Evolutionary conservation across 192 early-diverging fungal species (phyloP).

Genomic region (Mortierella claussenii): DNA sequence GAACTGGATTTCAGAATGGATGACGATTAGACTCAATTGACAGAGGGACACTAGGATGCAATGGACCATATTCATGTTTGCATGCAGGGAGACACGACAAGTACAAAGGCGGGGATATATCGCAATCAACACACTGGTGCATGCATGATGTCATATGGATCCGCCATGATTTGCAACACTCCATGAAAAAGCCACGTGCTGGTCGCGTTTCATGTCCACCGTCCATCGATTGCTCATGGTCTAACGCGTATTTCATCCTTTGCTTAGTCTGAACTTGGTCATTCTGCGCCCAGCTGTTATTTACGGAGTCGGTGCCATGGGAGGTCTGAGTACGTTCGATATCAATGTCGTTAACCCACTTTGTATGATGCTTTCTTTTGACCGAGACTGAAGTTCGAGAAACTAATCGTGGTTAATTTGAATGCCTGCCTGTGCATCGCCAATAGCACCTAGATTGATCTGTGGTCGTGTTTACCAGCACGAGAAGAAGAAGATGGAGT

Average conservation of each 20-base stretch:
- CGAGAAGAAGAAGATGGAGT: constrained; percentile 86
- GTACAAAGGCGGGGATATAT: too few relatives aligned
- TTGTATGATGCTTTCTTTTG: too few relatives aligned
- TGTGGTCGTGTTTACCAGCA: constrained; percentile 90
- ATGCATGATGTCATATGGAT: constrained; percentile 9
- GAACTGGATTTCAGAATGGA: too few relatives aligned
- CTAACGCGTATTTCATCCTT: constrained; percentile 1
- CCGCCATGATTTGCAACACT: not conserved
- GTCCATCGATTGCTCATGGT: not conserved
- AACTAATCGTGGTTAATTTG: not conserved
- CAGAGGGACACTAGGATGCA: too few relatives aligned
- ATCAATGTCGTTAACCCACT: too few relatives aligned
- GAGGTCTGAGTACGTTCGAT: constrained; percentile 81
- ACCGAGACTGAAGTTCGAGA: too few relatives aligned
- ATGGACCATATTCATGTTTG: too few relatives aligned
- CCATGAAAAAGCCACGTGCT: not conserved
- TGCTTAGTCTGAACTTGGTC: constrained; percentile 74
- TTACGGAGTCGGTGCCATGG: constrained; percentile 87
- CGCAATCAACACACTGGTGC: too few relatives aligned
- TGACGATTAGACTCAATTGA: too few relatives aligned
- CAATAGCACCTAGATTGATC: constrained; percentile 88
- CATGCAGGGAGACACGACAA: too few relatives aligned
- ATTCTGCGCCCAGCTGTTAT: constrained; percentile 89
- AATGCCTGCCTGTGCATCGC: too few relatives aligned
- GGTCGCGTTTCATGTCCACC: not conserved